These are phyloP conservation scores for Fusarium papillatum DNA, from an alignment of 2,329 filamentous ascomycete genomes.

Conservation along the genomic window DNA sequence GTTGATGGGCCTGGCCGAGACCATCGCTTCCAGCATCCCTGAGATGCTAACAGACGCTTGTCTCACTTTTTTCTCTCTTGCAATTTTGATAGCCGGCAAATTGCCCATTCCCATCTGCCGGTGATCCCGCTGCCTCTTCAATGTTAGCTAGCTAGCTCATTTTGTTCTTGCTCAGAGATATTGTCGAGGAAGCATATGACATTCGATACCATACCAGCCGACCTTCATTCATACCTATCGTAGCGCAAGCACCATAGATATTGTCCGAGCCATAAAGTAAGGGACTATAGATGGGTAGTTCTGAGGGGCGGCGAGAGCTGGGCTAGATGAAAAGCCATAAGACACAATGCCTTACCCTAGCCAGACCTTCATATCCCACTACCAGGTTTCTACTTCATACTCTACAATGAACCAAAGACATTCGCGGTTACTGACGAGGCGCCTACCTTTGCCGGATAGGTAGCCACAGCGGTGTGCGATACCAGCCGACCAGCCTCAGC, in stretches of 20 bases:
- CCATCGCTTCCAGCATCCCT: background rate
- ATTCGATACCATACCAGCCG: background rate
- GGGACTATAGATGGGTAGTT: no score
- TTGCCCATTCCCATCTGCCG: background rate
- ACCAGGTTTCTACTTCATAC: background rate
- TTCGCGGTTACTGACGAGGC: background rate
- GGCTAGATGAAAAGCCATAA: background rate
- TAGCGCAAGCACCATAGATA: background rate
- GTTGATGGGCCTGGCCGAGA: constrained; percentile 17
- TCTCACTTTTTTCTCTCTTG: constrained; percentile 9
- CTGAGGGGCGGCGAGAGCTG: background rate
- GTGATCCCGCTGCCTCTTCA: background rate
- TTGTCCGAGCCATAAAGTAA: background rate
- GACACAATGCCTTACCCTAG: background rate
- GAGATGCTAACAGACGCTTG: background rate
- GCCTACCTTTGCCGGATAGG: background rate
- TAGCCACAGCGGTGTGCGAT: background rate
- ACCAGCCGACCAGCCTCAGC: no score
- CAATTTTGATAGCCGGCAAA: background rate
- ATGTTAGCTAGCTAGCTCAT: background rate
- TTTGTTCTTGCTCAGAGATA: background rate
- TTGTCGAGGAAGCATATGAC: background rate
- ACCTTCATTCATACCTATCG: background rate
- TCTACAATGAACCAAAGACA: background rate
- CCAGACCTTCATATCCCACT: background rate